A percentile compares a stretch with the other conserved stretches of the same genome.
Conservation (phyloP, 1,284 basidiomycete species). For the Apiotrichum porosum region DNA sequence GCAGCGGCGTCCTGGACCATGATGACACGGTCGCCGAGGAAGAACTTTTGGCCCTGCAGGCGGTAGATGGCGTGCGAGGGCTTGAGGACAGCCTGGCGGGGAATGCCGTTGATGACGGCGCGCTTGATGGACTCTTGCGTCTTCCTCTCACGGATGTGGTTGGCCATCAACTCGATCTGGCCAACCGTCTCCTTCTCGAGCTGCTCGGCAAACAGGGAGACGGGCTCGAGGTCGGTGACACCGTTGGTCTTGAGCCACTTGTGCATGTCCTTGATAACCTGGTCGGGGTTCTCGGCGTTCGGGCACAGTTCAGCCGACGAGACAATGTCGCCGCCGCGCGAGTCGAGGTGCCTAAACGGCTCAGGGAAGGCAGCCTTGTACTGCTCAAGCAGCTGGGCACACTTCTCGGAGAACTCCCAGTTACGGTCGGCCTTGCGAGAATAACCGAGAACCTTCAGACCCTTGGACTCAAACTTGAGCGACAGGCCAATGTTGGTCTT, state of each 20-base stretch:
- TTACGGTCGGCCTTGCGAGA: conserved; percentile 74
- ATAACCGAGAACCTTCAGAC: conserved; percentile 93
- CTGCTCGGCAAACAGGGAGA: conserved; percentile 87
- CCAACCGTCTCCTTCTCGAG: conserved; percentile 64
- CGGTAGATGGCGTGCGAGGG: conserved; percentile 86
- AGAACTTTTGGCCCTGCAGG: conserved; percentile 84
- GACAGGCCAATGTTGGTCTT: conserved; percentile 90
- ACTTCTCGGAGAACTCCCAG: conserved; percentile 93
- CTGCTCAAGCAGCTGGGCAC: conserved; percentile 71
- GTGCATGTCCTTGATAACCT: conserved; percentile 69
- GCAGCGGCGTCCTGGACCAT: conserved; percentile 82
- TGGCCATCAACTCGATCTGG: conserved; percentile 48
- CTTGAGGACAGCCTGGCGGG: conserved; percentile 90
- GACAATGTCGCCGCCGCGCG: conserved; percentile 67
- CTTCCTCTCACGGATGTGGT: conserved; percentile 61
- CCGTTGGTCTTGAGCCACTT: conserved; percentile 82
- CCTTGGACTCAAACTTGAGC: conserved; percentile 94
- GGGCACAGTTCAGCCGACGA: conserved; percentile 69
- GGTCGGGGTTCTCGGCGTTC: conserved; percentile 60
- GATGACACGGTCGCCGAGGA: conserved; percentile 88
- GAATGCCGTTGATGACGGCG: conserved; percentile 83
- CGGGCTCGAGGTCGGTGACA: conserved; percentile 84
- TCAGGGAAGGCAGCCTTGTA: conserved; percentile 81
- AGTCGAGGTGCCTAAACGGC: conserved; percentile 66
- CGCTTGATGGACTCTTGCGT: conserved; percentile 69